Evolutionary conservation across 352 stramenopile species (phyloP), one percentile per base, ranked within the genome.

Genomic region (Globisporangium recalcitrans): DNA sequence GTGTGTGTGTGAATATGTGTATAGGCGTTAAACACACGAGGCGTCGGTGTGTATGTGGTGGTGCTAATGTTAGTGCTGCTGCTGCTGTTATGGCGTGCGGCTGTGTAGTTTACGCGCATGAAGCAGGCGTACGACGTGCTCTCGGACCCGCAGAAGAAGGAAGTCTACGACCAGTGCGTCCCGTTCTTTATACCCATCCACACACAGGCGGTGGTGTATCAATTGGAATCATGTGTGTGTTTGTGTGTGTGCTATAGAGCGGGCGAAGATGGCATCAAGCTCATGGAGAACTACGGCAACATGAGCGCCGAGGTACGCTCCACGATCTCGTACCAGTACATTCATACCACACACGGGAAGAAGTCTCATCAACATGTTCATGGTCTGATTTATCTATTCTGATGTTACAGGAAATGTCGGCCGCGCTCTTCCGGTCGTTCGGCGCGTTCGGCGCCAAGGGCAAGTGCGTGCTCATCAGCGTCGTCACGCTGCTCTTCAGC

Each of bases 121-220:
- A 96, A 97, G 63, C 60, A 93, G 61, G 95, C 95, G 21, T 98
- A 98, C 70, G 93, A 98, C 67, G 80, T 97, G 32, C 77, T 98
- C 29, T 85, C 73, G 5, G 91, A 98, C 73, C 80, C 87, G 26
- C 77, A 93, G 60, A 91, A 93, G 69, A 78, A 84, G 9, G 78
- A 91, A 47, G 67, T 94, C 56, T 93, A 93, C 63, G 85, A 92
- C 68, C 78, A 87, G 75, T 89, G 70, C 46, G 77, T 64, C 24
- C 34, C 21, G 19, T 42, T 16, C 47, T 38, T 49, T 24, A 6
- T 21, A 21, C 3, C 26, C 26, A 29, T 49, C 34, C 42, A 55
- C n/a, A n/a, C n/a, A n/a, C n/a, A n/a, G n/a, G n/a, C n/a, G n/a
- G n/a, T n/a, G n/a, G n/a, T n/a, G n/a, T n/a, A n/a, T n/a, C n/a